Percentiles rank a stretch among this genome's conserved stretches.
phyloP scores from a whole-genome alignment of 345 rosid species.

The Passiflora organensis region DNA sequence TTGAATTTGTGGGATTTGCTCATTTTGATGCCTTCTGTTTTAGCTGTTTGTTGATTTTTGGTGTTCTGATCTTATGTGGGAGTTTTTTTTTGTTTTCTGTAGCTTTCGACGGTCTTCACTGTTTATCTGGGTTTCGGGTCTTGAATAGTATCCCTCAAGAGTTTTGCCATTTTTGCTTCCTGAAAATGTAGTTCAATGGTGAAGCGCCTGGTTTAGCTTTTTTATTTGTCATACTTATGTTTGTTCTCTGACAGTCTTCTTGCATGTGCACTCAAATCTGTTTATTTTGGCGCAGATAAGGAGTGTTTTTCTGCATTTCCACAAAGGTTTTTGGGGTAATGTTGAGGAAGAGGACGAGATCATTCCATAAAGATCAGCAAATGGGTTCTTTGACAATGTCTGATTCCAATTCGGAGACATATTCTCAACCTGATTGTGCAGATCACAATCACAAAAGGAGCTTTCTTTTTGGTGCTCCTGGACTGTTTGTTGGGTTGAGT shows the following conservation, averaged over 20 bases:
- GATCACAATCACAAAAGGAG: constrained; percentile 30
- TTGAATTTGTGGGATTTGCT: not conserved
- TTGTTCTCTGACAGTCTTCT: too few relatives aligned
- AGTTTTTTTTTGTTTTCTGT: not conserved
- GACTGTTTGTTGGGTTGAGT: constrained; percentile 61
- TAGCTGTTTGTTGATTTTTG: not conserved
- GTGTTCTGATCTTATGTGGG: not conserved
- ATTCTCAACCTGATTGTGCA: constrained; percentile 22
- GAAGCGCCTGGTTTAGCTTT: not conserved
- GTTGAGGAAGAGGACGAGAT: constrained; percentile 47
- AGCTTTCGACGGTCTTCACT: not conserved
- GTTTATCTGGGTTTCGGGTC: not conserved
- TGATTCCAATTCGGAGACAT: constrained; percentile 36
- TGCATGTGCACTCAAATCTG: too few relatives aligned
- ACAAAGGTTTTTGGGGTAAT: constrained; percentile 13
- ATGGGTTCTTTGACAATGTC: constrained; percentile 36
- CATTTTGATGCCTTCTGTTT: not conserved
- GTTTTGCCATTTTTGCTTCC: not conserved
- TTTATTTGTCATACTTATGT: not conserved
- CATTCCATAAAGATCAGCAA: constrained; percentile 50
- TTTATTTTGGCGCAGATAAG: constrained; percentile 11
- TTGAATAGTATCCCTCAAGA: not conserved
- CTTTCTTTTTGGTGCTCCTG: constrained; percentile 46
- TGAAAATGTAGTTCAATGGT: constrained; percentile 1
- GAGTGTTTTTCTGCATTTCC: not conserved